A percentile compares a stretch with the other conserved stretches of the same genome.
phyloP scores from a whole-genome alignment of 805 yeast genomes.

The Debaryomyces castellii region DNA sequence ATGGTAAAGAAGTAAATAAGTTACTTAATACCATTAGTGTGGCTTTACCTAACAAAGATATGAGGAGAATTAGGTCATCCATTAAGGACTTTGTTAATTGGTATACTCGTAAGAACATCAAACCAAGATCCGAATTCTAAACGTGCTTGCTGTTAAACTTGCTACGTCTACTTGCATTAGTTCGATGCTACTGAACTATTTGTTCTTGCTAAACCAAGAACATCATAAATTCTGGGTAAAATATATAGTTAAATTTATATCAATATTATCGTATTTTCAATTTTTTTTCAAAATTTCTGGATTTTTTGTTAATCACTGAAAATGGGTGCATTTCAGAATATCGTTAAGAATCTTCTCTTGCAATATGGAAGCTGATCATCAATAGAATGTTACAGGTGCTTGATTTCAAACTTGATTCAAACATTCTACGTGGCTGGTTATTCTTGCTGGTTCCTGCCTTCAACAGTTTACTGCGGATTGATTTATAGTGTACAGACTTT shows the following conservation, averaged over 20 bases:
- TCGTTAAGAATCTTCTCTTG: too few species aligned
- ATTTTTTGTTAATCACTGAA: too few species aligned
- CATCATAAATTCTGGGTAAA: background rate
- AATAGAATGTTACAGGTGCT: too few species aligned
- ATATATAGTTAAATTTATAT: background rate
- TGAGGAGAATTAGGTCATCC: constrained; percentile 67
- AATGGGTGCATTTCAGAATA: too few species aligned
- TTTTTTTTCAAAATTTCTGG: background rate
- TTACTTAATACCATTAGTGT: constrained; percentile 54
- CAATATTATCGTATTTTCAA: background rate
- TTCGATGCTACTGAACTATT: background rate
- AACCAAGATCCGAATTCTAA: constrained; percentile 25
- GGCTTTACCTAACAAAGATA: constrained; percentile 68
- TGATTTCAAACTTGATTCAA: too few species aligned
- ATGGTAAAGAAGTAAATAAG: constrained; percentile 65
- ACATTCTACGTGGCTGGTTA: too few species aligned
- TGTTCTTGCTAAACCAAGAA: background rate
- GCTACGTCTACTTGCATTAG: background rate
- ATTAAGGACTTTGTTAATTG: constrained; percentile 78
- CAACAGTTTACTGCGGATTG: too few species aligned
- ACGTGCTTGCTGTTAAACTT: background rate
- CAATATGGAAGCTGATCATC: too few species aligned
- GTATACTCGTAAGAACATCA: constrained; percentile 77
- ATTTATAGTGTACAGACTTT: too few species aligned
- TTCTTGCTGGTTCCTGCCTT: too few species aligned